phyloP scores from a whole-genome alignment of 2,329 filamentous ascomycete species.

The Beauveria sp. region DNA sequence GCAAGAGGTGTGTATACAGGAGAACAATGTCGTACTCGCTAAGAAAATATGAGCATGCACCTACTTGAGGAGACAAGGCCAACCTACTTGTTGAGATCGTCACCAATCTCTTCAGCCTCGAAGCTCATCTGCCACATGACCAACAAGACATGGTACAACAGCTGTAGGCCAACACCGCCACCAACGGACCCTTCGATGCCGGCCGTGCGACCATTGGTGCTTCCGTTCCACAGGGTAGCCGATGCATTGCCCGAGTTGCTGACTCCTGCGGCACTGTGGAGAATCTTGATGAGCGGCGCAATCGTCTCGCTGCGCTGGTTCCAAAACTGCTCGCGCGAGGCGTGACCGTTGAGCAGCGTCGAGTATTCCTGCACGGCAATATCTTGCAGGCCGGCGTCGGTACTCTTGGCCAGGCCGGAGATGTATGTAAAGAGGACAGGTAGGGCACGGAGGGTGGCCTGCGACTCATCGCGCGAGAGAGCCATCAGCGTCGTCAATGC shows the following conservation, averaged over 20 bases:
- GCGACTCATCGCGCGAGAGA: conserved; percentile 53
- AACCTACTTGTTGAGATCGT: conserved; percentile 79
- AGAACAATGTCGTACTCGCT: conserved; percentile 91
- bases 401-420: conserved; percentile 71
- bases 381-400: conserved; percentile 86
- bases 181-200: conserved; percentile 58
- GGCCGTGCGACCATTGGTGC: conserved; percentile 44
- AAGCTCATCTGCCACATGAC: conserved; percentile 97
- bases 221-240: conserved; percentile 55
- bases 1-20: conserved; percentile 85
- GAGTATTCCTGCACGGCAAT: conserved; percentile 93
- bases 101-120: conserved; percentile 65
- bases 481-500: conserved; percentile 76
- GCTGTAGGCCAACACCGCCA: conserved; percentile 82
- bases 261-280: conserved; percentile 69
- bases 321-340: conserved; percentile 81
- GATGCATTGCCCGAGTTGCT: conserved; percentile 56
- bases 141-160: conserved; percentile 88
- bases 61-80: neutral
- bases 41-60: conserved; percentile 16
- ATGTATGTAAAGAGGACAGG: conserved; percentile 81
- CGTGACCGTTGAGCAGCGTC: conserved; percentile 66
- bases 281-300: conserved; percentile 71
- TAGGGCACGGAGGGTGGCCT: conserved; percentile 67
- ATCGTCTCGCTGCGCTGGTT: conserved; percentile 80